Evolutionary conservation across 495 filamentous ascomycete genomes (phyloP).

Genomic region (Amorphotheca resinae): DNA sequence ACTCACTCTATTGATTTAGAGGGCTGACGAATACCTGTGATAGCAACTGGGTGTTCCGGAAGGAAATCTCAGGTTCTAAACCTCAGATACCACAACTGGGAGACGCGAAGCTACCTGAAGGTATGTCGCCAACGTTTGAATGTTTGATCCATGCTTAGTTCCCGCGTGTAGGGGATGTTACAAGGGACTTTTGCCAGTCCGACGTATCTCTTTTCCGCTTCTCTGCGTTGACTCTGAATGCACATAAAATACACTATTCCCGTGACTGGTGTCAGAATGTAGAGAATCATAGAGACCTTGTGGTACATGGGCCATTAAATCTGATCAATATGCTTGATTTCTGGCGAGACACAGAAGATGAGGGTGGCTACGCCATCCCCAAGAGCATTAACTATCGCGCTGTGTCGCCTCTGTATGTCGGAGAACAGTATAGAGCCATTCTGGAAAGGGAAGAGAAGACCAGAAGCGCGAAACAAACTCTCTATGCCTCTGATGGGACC

Average conservation of each 20-base stretch:
- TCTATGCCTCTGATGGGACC: too few relatives aligned
- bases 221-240: constrained; percentile 60
- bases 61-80: constrained; percentile 30
- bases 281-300: constrained; percentile 45
- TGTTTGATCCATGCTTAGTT: too few relatives aligned
- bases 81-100: too few relatives aligned
- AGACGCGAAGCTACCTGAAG: too few relatives aligned
- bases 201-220: constrained; percentile 53
- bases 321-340: constrained; percentile 50
- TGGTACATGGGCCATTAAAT: constrained; percentile 54
- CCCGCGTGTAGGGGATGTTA: too few relatives aligned
- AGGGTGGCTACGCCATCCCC: constrained; percentile 26
- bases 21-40: too few relatives aligned
- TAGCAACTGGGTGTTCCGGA: constrained; percentile 50
- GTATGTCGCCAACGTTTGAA: too few relatives aligned
- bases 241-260: constrained; percentile 61
- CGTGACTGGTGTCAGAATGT: constrained; percentile 41
- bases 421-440: constrained; percentile 35
- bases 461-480: too few relatives aligned
- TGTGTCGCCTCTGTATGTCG: constrained; percentile 46
- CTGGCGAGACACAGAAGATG: constrained; percentile 39
- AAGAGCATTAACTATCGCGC: constrained; percentile 43
- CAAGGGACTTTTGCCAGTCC: constrained; percentile 39
- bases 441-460: constrained; percentile 26
- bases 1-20: too few relatives aligned